A percentile compares a stretch with the other conserved stretches of the same genome.
Evolutionary conservation across 805 yeast genomes (phyloP).

Genomic region (Nakazawaea sp.): DNA sequence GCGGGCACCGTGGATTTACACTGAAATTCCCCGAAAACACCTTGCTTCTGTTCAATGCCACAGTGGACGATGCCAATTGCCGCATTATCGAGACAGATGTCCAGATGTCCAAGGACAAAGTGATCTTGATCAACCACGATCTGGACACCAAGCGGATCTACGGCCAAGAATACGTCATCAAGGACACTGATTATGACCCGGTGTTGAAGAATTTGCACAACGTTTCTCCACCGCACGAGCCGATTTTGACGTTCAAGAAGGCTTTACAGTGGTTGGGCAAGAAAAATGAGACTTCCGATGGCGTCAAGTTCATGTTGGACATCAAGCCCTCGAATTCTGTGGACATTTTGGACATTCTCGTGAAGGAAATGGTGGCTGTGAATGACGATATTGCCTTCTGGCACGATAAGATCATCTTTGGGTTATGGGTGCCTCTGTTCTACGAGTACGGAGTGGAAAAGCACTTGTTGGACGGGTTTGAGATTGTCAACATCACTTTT

Average conservation of each 20-base stretch:
- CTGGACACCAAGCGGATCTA: conserved; percentile 23
- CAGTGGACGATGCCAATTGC: conserved; percentile 3
- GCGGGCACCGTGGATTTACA: conserved; percentile 10
- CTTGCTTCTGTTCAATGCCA: conserved; percentile 6
- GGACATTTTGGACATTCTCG: conserved; percentile 18
- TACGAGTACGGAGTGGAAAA: conserved; percentile 18
- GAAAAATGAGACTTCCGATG: conserved; percentile 32
- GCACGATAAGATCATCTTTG: conserved; percentile 27
- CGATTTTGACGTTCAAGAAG: conserved; percentile 24
- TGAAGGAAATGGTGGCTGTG: conserved; percentile 15
- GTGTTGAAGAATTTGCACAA: conserved; percentile 23
- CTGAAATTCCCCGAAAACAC: conserved; percentile 11
- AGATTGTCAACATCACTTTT: conserved; percentile 23
- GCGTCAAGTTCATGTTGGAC: conserved; percentile 34
- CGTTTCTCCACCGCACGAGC: conserved; percentile 22
- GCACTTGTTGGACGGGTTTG: conserved; percentile 17
- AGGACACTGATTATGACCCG: conserved; percentile 19
- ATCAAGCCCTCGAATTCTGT: conserved; percentile 23
- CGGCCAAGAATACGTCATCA: conserved; percentile 21
- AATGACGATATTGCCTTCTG: conserved; percentile 18
- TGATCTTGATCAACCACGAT: conserved; percentile 29
- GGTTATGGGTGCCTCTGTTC: conserved; percentile 27
- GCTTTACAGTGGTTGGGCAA: conserved; percentile 29
- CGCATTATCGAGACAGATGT: conserved; percentile 19
- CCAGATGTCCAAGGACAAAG: conserved; percentile 26